These are phyloP conservation scores for Linum lewisii DNA, from an alignment of 345 rosid species.

Conservation along the genomic window DNA sequence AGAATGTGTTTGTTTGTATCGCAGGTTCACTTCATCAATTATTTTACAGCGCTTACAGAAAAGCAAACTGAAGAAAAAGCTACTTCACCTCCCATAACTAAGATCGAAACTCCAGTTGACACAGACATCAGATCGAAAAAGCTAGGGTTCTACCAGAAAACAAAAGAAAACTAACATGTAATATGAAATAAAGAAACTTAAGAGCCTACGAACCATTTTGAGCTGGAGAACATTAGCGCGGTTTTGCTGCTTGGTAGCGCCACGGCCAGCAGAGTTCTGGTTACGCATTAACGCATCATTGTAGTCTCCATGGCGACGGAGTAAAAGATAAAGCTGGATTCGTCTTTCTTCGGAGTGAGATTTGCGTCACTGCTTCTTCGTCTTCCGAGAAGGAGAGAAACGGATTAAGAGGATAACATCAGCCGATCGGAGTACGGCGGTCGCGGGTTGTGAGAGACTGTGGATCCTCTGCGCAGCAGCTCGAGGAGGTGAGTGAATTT, in stretches of 20 bases:
- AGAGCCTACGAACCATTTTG: constrained; percentile 47
- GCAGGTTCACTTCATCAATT: neutral
- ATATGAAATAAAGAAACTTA: no score
- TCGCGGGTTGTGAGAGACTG: neutral
- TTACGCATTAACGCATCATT: constrained; percentile 79
- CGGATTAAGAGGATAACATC: neutral
- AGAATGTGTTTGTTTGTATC: no score
- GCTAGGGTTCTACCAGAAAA: neutral
- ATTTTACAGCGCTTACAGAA: neutral
- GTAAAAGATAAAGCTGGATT: constrained; percentile 25
- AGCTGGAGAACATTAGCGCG: constrained; percentile 95
- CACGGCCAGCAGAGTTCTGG: constrained; percentile 77
- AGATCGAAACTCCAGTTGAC: neutral
- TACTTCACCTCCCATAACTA: neutral
- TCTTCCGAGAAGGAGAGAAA: neutral
- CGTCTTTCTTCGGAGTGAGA: neutral
- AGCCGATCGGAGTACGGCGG: neutral
- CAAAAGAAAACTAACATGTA: neutral
- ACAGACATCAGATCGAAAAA: neutral
- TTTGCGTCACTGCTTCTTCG: neutral
- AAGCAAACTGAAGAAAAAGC: neutral
- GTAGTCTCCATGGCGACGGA: constrained; percentile 47
- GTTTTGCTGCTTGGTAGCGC: constrained; percentile 75
- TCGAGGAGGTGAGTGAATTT: neutral
- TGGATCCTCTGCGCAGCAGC: neutral